phyloP scores from a whole-genome alignment of 2,329 filamentous ascomycete species.

The Trichoderma breve region DNA sequence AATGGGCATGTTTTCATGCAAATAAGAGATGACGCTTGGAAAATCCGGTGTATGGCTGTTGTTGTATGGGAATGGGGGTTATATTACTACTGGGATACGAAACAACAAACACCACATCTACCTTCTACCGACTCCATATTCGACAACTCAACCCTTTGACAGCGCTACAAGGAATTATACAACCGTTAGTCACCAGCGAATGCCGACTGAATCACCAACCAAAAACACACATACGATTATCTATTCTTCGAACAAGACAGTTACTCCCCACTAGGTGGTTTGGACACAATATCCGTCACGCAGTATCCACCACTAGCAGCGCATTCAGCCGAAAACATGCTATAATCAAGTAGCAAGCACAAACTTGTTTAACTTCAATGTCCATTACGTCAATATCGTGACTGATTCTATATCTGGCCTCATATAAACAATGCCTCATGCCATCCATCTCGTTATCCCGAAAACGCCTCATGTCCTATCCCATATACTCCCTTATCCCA shows the following conservation, averaged over 20 bases:
- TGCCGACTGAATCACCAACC: not conserved
- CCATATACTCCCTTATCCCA: not conserved
- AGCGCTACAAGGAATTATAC: not conserved
- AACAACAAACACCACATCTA: not conserved
- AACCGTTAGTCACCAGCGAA: not conserved
- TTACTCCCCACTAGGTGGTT: not conserved
- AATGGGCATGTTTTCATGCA: too few species aligned
- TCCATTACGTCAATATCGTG: constrained; percentile 7
- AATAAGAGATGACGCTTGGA: too few species aligned
- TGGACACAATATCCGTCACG: not conserved
- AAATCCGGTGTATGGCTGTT: not conserved
- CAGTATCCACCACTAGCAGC: not conserved
- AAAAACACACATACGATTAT: not conserved
- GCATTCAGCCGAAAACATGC: not conserved
- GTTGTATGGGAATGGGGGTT: not conserved
- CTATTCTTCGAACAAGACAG: not conserved
- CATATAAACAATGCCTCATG: constrained; percentile 14
- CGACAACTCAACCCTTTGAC: not conserved
- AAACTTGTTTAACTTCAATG: not conserved
- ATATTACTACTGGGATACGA: not conserved
- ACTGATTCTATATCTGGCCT: not conserved
- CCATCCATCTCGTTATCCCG: not conserved
- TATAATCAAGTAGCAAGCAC: not conserved
- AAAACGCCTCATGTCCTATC: not conserved
- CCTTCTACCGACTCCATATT: not conserved